Evolutionary conservation across 257 asterid species (phyloP).

Genomic region (Solanum medicagineum): DNA sequence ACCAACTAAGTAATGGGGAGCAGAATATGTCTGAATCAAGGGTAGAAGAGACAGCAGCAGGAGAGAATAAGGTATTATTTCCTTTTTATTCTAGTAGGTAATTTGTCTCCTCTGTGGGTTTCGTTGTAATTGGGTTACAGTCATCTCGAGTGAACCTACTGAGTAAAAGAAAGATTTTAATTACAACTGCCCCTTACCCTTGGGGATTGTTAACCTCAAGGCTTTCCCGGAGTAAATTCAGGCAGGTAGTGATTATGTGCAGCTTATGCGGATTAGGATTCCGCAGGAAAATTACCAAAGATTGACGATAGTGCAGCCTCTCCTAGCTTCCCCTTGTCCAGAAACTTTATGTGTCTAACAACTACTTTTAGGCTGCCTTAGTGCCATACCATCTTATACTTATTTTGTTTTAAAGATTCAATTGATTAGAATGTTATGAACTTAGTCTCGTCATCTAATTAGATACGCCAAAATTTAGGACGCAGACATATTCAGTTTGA

Average conservation of each 20-base stretch:
- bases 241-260: background rate
- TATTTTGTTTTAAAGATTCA: background rate
- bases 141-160: background rate
- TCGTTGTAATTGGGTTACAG: background rate
- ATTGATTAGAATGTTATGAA: background rate
- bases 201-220: background rate
- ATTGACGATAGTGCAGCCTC: background rate
- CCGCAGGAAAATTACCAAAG: background rate
- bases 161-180: background rate
- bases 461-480: background rate
- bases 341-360: background rate
- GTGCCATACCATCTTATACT: background rate
- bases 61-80: slow-evolving; percentile 40
- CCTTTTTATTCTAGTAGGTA: background rate
- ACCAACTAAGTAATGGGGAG: slow-evolving; percentile 45
- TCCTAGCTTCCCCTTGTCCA: background rate
- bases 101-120: background rate
- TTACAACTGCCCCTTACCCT: background rate
- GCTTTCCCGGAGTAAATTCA: background rate
- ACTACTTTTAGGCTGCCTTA: background rate
- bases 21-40: slow-evolving; percentile 25
- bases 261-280: background rate
- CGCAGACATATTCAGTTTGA: background rate
- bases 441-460: background rate
- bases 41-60: slow-evolving; percentile 38